These are phyloP conservation scores for Entoloma clypeatum DNA, from an alignment of 1,284 basidiomycete genomes.

Conservation along the genomic window DNA sequence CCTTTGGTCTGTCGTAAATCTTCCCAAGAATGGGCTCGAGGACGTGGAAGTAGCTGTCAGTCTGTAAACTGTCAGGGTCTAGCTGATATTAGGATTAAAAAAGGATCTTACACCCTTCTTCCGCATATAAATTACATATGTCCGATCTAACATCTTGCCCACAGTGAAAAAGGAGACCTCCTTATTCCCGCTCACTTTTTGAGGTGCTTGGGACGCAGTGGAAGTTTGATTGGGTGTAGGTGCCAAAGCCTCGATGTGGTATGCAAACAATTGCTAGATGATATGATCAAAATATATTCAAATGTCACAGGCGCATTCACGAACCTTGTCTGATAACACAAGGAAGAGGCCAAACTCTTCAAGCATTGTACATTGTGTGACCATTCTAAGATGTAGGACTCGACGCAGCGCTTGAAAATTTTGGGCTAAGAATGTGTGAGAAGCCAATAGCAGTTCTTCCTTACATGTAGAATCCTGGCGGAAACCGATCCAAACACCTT, in stretches of 20 bases:
- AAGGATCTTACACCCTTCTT: conserved; percentile 76
- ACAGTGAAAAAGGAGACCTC: conserved; percentile 96
- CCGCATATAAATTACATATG: conserved; percentile 94
- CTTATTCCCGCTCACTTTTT: conserved; percentile 83
- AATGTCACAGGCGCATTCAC: conserved; percentile 1
- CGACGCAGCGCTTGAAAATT: conserved; percentile 75
- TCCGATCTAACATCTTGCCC: conserved; percentile 80
- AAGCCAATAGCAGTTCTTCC: conserved; percentile 22
- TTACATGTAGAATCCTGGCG: conserved; percentile 81
- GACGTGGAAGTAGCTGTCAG: conserved; percentile 90
- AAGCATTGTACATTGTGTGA: conserved; percentile 92
- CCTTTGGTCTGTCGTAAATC: conserved; percentile 72
- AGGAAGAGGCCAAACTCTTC: conserved; percentile 96
- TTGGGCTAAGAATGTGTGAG: conserved; percentile 3
- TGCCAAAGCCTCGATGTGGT: conserved; percentile 94
- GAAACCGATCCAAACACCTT: conserved; percentile 97
- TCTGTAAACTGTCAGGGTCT: conserved; percentile 19
- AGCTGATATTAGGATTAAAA: conserved; percentile 1
- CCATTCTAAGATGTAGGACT: conserved; percentile 89
- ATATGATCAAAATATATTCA: neutral
- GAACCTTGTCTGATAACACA: conserved; percentile 87
- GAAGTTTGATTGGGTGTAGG: conserved; percentile 72
- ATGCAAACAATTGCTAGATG: conserved; percentile 70
- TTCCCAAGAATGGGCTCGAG: conserved; percentile 88
- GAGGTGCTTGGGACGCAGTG: conserved; percentile 69